Base-by-base conservation (phyloP, 2,329 filamentous ascomycete species). In the Ophiosphaerella narmari region DNA sequence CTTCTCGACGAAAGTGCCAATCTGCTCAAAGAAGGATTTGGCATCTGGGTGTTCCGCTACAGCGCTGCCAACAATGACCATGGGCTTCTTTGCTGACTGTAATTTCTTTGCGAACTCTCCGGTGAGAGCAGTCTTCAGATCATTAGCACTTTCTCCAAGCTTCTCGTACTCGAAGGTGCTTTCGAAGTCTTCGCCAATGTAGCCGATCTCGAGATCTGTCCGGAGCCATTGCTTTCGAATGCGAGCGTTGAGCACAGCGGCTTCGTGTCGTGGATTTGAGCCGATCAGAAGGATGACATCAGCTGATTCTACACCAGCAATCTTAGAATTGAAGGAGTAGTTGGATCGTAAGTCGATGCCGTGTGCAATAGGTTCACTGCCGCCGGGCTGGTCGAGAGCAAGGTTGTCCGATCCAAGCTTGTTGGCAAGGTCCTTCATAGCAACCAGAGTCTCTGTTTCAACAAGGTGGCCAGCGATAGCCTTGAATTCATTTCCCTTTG, bases 151-250 rank as follows among this genome's bases (percentile, higher is more conserved):
- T 43, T 82, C 79, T 60, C 94, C 94, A 35, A 97, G 84, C 70
- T 97, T 90, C 76, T 96, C 87, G 68, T 93, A 96, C 65, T 96
- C 92, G 69, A 97, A 99, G 29, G 92, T 99, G 48, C 92, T 96
- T 41, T 96, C 86, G 75, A 93, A 99, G 34, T 86, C 78, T 78
- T 97, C 89, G 58, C 94, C 94, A 62, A 99, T 87, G 51, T 97
- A 85, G 59, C 88, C 94, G 65, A 99, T 86, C 74, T 97, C 89
- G 21, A 99, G 85, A 64, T 97, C 92, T 32, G 94, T 97, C 63
- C 92, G 88, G 63, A 99, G 81, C 89, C 93, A 99, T 75, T 97
- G 92, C 82, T 99, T 99, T 68, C 94, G 86, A 71, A 99, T 99
- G 62, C 94, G 90, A 58, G 93, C 92, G 70, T 99, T 99, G 38